These are phyloP conservation scores for Brassica hybrid DNA, from an alignment of 441 rosid species.

Conservation along the genomic window DNA sequence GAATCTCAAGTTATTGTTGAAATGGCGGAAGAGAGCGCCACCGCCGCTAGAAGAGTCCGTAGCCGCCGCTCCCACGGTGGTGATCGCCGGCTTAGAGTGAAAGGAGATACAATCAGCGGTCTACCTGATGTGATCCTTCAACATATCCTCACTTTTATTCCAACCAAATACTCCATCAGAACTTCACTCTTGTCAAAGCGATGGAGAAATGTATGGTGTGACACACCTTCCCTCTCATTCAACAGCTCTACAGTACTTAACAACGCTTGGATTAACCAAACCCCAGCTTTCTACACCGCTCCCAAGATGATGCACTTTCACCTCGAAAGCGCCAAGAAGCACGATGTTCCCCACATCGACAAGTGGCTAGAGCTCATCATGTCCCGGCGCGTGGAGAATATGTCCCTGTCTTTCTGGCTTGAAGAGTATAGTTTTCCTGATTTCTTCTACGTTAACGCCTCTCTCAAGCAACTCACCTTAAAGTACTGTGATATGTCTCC, in stretches of 20 bases:
- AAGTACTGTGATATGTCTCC: not conserved
- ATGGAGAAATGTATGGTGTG: constrained; percentile 8
- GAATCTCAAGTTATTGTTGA: not conserved
- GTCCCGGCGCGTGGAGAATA: not conserved
- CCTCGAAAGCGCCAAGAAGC: not conserved
- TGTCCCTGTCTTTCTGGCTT: not conserved
- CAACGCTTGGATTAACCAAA: not conserved
- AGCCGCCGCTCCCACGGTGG: not conserved
- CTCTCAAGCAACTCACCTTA: constrained; percentile 12
- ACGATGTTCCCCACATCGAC: not conserved
- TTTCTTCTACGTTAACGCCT: not conserved
- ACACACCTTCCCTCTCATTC: constrained; percentile 11
- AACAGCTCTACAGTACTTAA: not conserved
- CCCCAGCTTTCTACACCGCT: not conserved
- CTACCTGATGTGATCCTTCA: constrained; percentile 15
- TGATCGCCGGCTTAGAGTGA: not conserved
- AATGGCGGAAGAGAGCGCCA: constrained; percentile 3
- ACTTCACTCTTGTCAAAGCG: constrained; percentile 19
- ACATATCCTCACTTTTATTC: constrained; percentile 11
- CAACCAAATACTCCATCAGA: constrained; percentile 5
- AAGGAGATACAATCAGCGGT: not conserved
- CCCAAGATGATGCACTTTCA: not conserved
- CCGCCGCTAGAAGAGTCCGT: constrained; percentile 7
- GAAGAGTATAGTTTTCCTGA: not conserved
- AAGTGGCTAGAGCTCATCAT: not conserved